These are phyloP conservation scores for Cyclotella sp. DNA, from an alignment of 108 stramenopile genomes.

Conservation along the genomic window DNA sequence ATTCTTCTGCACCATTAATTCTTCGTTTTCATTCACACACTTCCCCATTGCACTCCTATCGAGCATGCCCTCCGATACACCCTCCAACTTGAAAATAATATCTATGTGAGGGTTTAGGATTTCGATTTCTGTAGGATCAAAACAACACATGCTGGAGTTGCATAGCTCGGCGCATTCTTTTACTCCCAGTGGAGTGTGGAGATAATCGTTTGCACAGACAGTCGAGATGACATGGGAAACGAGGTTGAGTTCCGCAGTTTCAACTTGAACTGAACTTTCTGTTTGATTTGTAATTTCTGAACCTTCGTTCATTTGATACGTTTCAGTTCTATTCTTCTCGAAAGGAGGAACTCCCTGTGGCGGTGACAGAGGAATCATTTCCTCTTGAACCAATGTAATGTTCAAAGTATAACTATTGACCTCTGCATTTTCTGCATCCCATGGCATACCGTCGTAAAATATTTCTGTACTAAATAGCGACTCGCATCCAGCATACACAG, in stretches of 20 bases:
- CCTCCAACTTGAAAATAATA: conserved; percentile 29
- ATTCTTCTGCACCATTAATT: background rate
- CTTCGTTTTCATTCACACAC: conserved; percentile 18
- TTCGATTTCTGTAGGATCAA: conserved; percentile 23
- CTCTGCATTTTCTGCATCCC: background rate
- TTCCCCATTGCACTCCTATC: conserved; percentile 27
- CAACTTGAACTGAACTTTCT: background rate
- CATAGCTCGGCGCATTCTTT: conserved; percentile 26
- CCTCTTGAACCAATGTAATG: background rate
- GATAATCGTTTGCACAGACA: conserved; percentile 25
- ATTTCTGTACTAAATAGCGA: background rate
- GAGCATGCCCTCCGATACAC: conserved; percentile 10
- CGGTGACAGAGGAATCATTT: background rate
- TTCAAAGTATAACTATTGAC: background rate
- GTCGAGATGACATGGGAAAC: conserved; percentile 22
- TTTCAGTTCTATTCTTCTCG: background rate
- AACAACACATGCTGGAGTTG: conserved; percentile 30
- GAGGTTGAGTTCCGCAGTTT: conserved; percentile 17
- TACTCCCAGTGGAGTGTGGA: conserved; percentile 22
- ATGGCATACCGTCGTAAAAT: background rate
- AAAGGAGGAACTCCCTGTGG: background rate
- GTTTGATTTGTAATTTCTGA: background rate
- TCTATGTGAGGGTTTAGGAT: conserved; percentile 32
- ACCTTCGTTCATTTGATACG: background rate
- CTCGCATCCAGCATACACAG: conserved; percentile 28